Percentiles rank a stretch among this genome's conserved stretches.
phyloP scores from a whole-genome alignment of 495 filamentous ascomycete genomes.

The Hyaloscypha hepaticicola region DNA sequence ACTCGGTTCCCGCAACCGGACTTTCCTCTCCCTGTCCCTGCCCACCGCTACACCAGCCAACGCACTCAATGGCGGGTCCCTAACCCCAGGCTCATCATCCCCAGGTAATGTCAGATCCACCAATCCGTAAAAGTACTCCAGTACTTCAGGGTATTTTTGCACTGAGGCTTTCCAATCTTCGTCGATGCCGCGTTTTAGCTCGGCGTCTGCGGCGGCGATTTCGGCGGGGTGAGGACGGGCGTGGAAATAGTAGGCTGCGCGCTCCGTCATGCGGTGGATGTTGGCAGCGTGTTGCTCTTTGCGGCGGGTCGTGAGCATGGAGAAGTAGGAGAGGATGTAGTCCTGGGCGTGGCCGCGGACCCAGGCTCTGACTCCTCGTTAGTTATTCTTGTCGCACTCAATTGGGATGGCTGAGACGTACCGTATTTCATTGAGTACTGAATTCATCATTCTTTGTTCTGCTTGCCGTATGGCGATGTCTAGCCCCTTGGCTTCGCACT shows the following conservation, averaged over 20 bases:
- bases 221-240: constrained; percentile 55
- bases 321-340: constrained; percentile 68
- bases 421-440: constrained; percentile 63
- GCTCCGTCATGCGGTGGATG: constrained; percentile 55
- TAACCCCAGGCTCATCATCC: constrained; percentile 52
- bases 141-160: constrained; percentile 68
- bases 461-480: constrained; percentile 65
- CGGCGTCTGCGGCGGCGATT: constrained; percentile 55
- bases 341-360: constrained; percentile 67
- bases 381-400: constrained; percentile 38
- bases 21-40: constrained; percentile 24
- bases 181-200: constrained; percentile 67
- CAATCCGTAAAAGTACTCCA: constrained; percentile 68
- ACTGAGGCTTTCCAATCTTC: constrained; percentile 71
- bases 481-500: constrained; percentile 67
- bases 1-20: constrained; percentile 22
- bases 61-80: constrained; percentile 55
- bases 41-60: constrained; percentile 33
- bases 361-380: constrained; percentile 43
- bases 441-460: constrained; percentile 61
- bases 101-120: constrained; percentile 59
- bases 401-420: constrained; percentile 33
- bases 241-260: constrained; percentile 56
- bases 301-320: constrained; percentile 56
- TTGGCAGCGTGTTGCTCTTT: constrained; percentile 55